Base-by-base conservation (phyloP, 2,329 filamentous ascomycete genomes). In the Cryphonectria radicalis region DNA sequence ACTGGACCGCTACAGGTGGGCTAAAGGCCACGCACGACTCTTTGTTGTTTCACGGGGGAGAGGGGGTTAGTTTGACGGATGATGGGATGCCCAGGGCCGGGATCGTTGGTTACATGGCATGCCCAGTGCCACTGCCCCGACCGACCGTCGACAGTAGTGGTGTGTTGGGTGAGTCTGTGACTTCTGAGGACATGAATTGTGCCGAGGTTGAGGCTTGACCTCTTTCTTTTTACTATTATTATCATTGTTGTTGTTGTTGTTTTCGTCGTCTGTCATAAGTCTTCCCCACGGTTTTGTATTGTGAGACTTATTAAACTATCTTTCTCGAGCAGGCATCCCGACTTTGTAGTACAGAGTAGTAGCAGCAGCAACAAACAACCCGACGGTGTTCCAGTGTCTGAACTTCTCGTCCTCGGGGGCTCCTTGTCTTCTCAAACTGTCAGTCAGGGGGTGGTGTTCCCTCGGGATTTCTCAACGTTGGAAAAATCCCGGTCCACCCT, bases 391-490 rank as follows among this genome's bases (percentile, higher is more conserved):
- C 64, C 46, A 17, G 32, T 50, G 37, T 66, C 19, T n/a, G 43
- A 32, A 35, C 40, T 8, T 14, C 46, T 50, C 19, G 7, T 55
- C 7, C 46, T 37, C 63, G 17, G 46, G 46, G 46, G 32, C 5
- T 19, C 63, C 53, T 35, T 19, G 53, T 43, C 35, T 28, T 40
- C 43, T 66, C 17, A 8, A 66, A 32, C 46, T 53, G 64, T 57
- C 43, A 66, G 46, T 6, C 43, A 66, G 63, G 63, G 43, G 63
- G 28, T 13, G 63, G 43, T 53, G 62, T 37, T 55, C 42, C 28
- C 43, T 66, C 64, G 46, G 64, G 32, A 35, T 10, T 55, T 66
- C 37, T 37, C 28, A 19, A 22, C 22, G 5, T 19, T 66, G 57
- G 19, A 17, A 62, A 50, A 11, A n/a, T 8, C 35, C 35, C 28